Base-by-base conservation (phyloP, 2,329 filamentous ascomycete species). In the Pseudogymnoascus sp. region DNA sequence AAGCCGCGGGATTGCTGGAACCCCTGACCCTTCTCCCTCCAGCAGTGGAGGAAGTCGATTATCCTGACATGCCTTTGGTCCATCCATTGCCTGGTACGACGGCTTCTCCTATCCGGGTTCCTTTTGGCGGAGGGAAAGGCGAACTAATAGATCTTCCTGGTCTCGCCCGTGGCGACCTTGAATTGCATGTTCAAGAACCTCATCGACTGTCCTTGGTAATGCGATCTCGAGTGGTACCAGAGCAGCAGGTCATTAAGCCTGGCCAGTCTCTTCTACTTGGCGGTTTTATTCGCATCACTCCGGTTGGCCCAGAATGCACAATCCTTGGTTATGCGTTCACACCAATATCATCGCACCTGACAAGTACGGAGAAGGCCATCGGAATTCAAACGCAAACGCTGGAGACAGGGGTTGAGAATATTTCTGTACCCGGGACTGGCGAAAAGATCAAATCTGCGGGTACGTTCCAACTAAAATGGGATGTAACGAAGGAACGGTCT, bases 141-240 rank as follows among this genome's bases (percentile, higher is more conserved):
- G 96, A 99, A 74, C 81, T 99, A 35, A 91, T 99, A 69, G 95
- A 99, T 72, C 81, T 99, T 12, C 95, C 95, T 0, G 95, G 95
- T 0, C 79, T 99, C 35, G 83, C 87, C 7, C 87, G 95, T 52
- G 88, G 86, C 25, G 83, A 86, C 14, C 79, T 97, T 5, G 88
- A 91, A 58, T 76, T 84, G 0, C 87, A 89, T 71, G 88, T 97
- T 58, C 77, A 82, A 41, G 82, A 88, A 41, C 80, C 88, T 65
- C 78, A 89, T 69, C 86, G 86, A 41, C 75, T 81, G 9, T 83
- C 85, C 5, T 79, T 97, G 16, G 82, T 96, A 63, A 96, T 99
- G 92, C 87, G 84, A 64, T 81, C 81, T 35, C 88, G 92, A 35
- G 78, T 93, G 61, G 83, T 85, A 1, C 90, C 93, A 0, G 82